Base-by-base conservation (phyloP, 2,329 filamentous ascomycete species). In the Fusarium transvaalense region DNA sequence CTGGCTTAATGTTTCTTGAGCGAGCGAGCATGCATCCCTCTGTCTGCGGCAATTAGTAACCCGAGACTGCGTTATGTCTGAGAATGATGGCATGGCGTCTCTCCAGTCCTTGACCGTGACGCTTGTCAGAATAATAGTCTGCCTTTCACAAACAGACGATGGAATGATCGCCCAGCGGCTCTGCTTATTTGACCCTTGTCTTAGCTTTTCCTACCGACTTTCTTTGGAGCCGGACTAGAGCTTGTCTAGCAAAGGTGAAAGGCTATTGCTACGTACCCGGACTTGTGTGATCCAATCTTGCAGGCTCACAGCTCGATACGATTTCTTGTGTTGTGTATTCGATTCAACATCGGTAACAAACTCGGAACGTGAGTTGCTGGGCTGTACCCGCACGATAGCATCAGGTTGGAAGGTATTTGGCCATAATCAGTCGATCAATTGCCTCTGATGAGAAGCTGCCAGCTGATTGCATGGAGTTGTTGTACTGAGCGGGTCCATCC, bases 391-490 rank as follows among this genome's bases (percentile, higher is more conserved):
- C 69, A 61, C 63, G 63, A 66, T 63, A 71, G 55, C 56, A 70
- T 71, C 71, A 66, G 56, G 58, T 71, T 71, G 60, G 31, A 56
- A 48, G 58, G 23, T 48, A 57, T 69, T 63, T 66, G 60, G 56
- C 56, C 51, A 60, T 60, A 69, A 74, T 74, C 69, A 74, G 71
- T 74, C 71, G 67, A 74, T 74, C 71, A 74, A 69, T 66, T 64
- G 62, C 61, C 66, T 66, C 41, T 56, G 59, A 61, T 54, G 29
- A 64, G 43, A 60, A 61, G 41, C 43, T 51, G 56, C 35, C 64
- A 60, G 66, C 60, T 71, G 71, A 70, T 72, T 74, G 71, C 68
- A 61, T 52, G 23, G 58, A 64, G 38, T 56, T 38, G 48, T 66
- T 50, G 57, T 63, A 62, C 54, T 48, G 29, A 43, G 69, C 69